These are phyloP conservation scores for Scytalidium sp. DNA, from an alignment of 2,329 filamentous ascomycete species.

Conservation along the genomic window DNA sequence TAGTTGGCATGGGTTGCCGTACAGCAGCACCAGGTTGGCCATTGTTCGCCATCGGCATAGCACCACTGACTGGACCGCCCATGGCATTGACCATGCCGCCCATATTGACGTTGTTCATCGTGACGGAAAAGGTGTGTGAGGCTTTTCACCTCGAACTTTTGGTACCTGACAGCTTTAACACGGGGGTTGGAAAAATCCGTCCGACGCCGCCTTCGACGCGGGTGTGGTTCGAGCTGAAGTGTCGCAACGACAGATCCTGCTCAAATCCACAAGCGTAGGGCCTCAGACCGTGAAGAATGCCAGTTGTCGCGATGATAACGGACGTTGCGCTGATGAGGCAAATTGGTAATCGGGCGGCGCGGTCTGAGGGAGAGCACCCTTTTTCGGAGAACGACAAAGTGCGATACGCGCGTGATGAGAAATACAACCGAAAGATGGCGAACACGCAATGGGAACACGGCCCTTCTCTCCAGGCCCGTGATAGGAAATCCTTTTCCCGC, in stretches of 20 bases:
- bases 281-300: constrained; percentile 3
- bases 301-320: constrained; percentile 4
- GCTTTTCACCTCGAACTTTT: not conserved
- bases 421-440: constrained; percentile 13
- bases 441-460: constrained; percentile 4
- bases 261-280: constrained; percentile 1
- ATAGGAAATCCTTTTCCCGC: constrained; percentile 7
- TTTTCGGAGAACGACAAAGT: constrained; percentile 13
- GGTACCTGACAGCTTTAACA: not conserved
- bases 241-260: constrained; percentile 15
- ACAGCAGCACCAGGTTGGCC: constrained; percentile 29
- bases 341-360: constrained; percentile 13
- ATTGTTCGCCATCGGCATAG: constrained; percentile 67
- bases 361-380: constrained; percentile 10
- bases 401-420: constrained; percentile 20
- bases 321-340: constrained; percentile 11
- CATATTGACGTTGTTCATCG: constrained; percentile 47
- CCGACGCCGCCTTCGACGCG: constrained; percentile 24
- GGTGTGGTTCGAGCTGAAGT: constrained; percentile 21
- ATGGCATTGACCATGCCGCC: constrained; percentile 60
- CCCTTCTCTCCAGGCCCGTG: not conserved
- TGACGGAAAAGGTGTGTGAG: constrained; percentile 11
- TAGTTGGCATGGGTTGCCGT: constrained; percentile 29
- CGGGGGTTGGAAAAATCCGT: constrained; percentile 4
- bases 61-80: constrained; percentile 61